Conservation (phyloP, 495 filamentous ascomycete species). For the Penicillium coprophilum region DNA sequence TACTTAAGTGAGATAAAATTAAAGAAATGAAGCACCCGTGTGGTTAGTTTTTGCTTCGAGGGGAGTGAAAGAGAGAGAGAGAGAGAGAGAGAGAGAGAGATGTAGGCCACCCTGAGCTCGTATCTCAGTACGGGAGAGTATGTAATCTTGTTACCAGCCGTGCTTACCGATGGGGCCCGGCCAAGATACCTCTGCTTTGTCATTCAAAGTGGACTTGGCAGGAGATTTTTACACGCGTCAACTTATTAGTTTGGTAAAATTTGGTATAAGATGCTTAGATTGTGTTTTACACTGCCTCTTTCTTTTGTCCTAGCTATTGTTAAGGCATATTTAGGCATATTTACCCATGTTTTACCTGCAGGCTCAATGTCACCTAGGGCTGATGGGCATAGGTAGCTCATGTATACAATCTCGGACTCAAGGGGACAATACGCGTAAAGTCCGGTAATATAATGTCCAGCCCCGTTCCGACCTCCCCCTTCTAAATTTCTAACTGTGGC, state of each 20-base stretch:
- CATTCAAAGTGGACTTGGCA: conserved; percentile 1
- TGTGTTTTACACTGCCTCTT: conserved; percentile 1
- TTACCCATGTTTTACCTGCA: not conserved
- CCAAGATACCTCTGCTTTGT: conserved; percentile 4
- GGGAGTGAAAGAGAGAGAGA: conserved; percentile 6
- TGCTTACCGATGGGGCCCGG: conserved; percentile 6
- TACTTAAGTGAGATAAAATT: not conserved
- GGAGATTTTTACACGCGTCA: conserved; percentile 10
- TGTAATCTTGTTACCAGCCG: conserved; percentile 8
- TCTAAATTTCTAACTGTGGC: conserved; percentile 32
- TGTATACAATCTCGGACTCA: conserved; percentile 9
- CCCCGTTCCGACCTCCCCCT: conserved; percentile 13
- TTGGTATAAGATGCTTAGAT: not conserved
- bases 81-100: conserved; percentile 10
- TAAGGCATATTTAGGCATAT: not conserved
- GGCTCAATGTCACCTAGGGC: not conserved
- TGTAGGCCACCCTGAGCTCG: conserved; percentile 8
- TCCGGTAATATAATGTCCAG: conserved; percentile 12
- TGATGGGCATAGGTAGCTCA: conserved; percentile 4
- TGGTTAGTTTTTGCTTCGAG: conserved; percentile 7
- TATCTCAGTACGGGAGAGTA: conserved; percentile 5
- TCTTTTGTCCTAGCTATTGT: not conserved
- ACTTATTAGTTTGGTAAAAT: not conserved
- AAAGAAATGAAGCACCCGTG: conserved; percentile 6
- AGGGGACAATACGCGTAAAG: conserved; percentile 10